Evolutionary conservation across 495 filamentous ascomycete species (phyloP), one percentile per base, ranked within the genome.

Genomic region (Penicillium canescens): DNA sequence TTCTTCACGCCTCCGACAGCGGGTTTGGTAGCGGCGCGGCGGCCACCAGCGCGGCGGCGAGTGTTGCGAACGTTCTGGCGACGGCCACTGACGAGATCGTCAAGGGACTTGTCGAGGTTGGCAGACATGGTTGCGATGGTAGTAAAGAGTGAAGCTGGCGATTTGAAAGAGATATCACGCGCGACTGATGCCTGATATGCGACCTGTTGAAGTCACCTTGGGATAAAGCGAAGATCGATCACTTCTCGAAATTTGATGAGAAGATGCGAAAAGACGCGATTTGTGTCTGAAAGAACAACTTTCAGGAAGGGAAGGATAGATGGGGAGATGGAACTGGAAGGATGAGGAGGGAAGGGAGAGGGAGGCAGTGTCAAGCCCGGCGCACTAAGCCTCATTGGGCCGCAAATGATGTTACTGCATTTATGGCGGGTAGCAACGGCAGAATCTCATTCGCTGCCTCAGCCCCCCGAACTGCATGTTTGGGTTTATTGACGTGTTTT

Each of bases 81-180:
- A 59, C 84, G 84, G 68, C 82, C 86, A 62, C 85, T 88, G 81
- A 97, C 82, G 71, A 98, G 96, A 74, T 96, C 90, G 70, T 98
- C 94, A 51, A 98, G 86, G 77, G 91, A 90, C 78, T 92, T 84
- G 70, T 97, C 91, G 60, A 98, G 86, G 76, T 97, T 98, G 71
- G 82, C 85, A 77, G 91, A 90, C 92, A 96, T 96, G 42, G 21
- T 37, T 41, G 54, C 23, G 39, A 52, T 46, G 46, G 34, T 40
- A 41, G 55, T 21, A 39, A 34, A 42, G 14, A 54, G 52, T 37
- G 36, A 58, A 53, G 63, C 50, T 59, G 61, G 56, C 55, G 35
- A 43, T 50, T 59, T 55, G 57, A 33, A 44, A 52, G 43, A 38
- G 42, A 48, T 53, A 46, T 57, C 46, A 42, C 54, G 40, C 43